Conservation (phyloP, 75 land plant species). For the Pinus taeda region DNA sequence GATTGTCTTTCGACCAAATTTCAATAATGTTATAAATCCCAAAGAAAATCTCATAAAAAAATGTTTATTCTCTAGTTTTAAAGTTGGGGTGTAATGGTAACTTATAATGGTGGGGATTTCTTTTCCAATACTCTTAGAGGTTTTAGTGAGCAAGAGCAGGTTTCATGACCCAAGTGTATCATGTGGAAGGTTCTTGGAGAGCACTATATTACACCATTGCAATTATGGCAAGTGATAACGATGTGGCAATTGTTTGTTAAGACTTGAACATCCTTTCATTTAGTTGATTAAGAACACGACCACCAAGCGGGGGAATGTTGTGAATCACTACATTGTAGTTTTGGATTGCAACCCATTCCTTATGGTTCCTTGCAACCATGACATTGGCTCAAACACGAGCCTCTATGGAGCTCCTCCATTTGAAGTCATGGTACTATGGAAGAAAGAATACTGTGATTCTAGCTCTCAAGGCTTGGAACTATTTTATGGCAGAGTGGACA, state of each 20-base stretch:
- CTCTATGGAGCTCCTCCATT: too few species aligned
- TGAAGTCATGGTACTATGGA: background rate
- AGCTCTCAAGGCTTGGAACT: background rate
- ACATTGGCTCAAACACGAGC: background rate
- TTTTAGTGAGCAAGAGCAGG: background rate
- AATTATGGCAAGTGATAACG: background rate
- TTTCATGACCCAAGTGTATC: background rate
- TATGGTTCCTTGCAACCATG: background rate
- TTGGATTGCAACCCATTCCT: background rate
- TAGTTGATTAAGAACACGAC: background rate
- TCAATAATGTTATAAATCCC: too few species aligned
- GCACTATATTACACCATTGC: background rate
- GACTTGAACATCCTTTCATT: background rate
- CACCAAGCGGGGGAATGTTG: background rate
- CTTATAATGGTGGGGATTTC: too few species aligned
- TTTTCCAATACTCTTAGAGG: too few species aligned
- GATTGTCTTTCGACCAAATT: too few species aligned
- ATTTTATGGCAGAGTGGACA: background rate
- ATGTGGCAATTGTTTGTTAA: background rate
- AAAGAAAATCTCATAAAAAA: too few species aligned
- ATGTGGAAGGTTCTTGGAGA: background rate
- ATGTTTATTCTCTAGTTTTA: too few species aligned
- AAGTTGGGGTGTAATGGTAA: too few species aligned
- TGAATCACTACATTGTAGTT: background rate
- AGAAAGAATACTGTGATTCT: background rate